phyloP scores from a whole-genome alignment of 2,329 filamentous ascomycete species.

The Pezicula carpinea region DNA sequence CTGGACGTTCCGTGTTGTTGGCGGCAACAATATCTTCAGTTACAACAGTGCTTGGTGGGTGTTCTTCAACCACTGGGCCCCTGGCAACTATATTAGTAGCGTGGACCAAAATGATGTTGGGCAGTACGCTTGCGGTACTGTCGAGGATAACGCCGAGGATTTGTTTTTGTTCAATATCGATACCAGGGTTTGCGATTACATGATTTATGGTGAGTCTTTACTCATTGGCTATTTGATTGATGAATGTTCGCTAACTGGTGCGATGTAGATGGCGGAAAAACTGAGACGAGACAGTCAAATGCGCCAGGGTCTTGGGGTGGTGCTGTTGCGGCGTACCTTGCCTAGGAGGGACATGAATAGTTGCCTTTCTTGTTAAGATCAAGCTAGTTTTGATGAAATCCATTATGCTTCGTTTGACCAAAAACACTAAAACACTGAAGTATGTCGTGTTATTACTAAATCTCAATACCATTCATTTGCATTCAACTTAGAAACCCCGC shows the following conservation, averaged over 20 bases:
- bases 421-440: too few species aligned
- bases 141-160: neutral
- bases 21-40: slow-evolving; percentile 24
- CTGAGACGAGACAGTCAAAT: neutral
- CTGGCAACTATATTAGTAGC: neutral
- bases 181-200: neutral
- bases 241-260: neutral
- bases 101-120: neutral
- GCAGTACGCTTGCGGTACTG: neutral
- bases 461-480: too few species aligned
- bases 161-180: neutral
- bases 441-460: too few species aligned
- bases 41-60: slow-evolving; percentile 32
- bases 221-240: neutral
- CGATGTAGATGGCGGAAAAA: neutral
- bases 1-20: slow-evolving; percentile 18
- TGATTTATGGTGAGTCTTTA: neutral
- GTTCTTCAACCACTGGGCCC: slow-evolving; percentile 27
- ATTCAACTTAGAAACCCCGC: too few species aligned
- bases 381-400: too few species aligned
- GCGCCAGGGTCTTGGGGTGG: slow-evolving; percentile 1
- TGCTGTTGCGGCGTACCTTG: neutral
- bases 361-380: too few species aligned
- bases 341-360: neutral
- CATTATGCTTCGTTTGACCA: too few species aligned